Evolutionary conservation across 2,329 filamentous ascomycete genomes (phyloP).

Genomic region (Alternaria arbusti): DNA sequence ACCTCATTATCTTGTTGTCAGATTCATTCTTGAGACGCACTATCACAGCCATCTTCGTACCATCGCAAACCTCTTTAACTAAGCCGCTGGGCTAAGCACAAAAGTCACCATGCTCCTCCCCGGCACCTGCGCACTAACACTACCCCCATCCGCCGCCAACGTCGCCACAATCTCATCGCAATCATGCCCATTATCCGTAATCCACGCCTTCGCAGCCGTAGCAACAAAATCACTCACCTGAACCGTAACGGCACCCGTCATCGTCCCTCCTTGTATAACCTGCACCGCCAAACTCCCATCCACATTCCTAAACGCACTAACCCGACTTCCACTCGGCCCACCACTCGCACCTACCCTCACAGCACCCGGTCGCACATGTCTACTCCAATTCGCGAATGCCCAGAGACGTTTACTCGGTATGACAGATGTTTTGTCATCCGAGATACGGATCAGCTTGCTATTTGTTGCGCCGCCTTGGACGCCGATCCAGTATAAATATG

Average conservation of each 20-base stretch:
- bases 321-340: conserved; percentile 34
- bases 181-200: conserved; percentile 47
- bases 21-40: no score
- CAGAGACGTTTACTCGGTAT: conserved; percentile 48
- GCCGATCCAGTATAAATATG: conserved; percentile 64
- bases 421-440: conserved; percentile 42
- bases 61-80: background rate
- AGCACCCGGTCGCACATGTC: conserved; percentile 50
- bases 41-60: background rate
- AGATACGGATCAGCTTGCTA: conserved; percentile 44
- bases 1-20: rapidly evolving
- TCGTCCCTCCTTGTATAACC: conserved; percentile 43
- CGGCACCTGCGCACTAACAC: conserved; percentile 28
- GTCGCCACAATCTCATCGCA: conserved; percentile 19
- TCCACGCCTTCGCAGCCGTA: conserved; percentile 40
- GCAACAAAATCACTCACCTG: conserved; percentile 35
- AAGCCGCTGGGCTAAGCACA: conserved; percentile 20
- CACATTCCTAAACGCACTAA: conserved; percentile 43
- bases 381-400: conserved; percentile 51
- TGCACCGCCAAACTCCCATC: conserved; percentile 46
- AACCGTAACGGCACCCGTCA: conserved; percentile 25
- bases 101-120: conserved; percentile 38
- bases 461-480: conserved; percentile 49
- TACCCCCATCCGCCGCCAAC: conserved; percentile 26
- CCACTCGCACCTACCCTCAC: conserved; percentile 45